These are phyloP conservation scores for Mycena leptocephala DNA, from an alignment of 768 basidiomycete genomes.

Conservation along the genomic window DNA sequence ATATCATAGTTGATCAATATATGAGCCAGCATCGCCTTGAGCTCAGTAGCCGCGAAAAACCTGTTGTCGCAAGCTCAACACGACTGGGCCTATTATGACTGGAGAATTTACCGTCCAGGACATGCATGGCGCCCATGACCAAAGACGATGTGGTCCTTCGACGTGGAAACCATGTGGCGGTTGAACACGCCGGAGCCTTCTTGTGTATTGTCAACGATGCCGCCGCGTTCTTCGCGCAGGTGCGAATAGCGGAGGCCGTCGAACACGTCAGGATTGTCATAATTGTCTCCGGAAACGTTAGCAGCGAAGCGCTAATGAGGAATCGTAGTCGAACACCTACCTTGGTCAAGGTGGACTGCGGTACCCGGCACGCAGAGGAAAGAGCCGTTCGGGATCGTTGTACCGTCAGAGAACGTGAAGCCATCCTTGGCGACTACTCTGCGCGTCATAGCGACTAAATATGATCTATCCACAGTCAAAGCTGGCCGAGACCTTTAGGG, in stretches of 20 bases:
- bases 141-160: not conserved
- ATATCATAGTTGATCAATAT: conserved; percentile 51
- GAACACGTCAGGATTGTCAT: conserved; percentile 19
- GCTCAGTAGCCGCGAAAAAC: conserved; percentile 47
- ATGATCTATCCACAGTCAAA: conserved; percentile 12
- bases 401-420: conserved; percentile 55
- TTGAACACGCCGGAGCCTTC: not conserved
- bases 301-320: not conserved
- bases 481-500: no score
- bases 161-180: conserved; percentile 4
- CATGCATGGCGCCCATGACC: conserved; percentile 21
- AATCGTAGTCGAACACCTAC: conserved; percentile 21
- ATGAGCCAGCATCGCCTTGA: conserved; percentile 50
- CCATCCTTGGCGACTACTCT: conserved; percentile 46
- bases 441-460: conserved; percentile 44
- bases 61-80: conserved; percentile 38
- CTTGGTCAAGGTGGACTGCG: conserved; percentile 50
- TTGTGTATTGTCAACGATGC: not conserved
- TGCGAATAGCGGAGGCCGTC: conserved; percentile 32
- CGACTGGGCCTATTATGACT: not conserved
- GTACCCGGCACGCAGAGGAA: conserved; percentile 37
- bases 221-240: not conserved
- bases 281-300: not conserved
- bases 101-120: not conserved
- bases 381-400: conserved; percentile 49